These are phyloP conservation scores for Piper longum DNA, from an alignment of 164 flowering plant genomes.

Conservation along the genomic window DNA sequence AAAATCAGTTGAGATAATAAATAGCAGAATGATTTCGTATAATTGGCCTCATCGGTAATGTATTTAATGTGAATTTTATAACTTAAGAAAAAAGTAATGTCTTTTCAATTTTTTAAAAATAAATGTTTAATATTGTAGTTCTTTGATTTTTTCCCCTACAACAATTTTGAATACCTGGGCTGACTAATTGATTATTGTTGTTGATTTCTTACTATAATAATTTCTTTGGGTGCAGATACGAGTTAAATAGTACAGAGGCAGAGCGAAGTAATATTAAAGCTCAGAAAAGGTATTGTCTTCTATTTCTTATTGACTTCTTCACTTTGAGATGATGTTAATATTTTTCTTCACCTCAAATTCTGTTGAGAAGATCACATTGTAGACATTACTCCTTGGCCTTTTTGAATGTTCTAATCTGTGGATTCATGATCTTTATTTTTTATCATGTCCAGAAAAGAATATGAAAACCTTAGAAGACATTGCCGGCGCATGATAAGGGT, in stretches of 20 bases:
- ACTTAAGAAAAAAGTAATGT: too few species aligned
- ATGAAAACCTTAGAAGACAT: slow-evolving; percentile 33
- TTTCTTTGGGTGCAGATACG: slow-evolving; percentile 29
- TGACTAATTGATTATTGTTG: background rate
- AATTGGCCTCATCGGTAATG: too few species aligned
- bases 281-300: slow-evolving; percentile 28
- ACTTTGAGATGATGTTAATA: background rate
- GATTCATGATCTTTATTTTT: background rate
- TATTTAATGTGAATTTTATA: too few species aligned
- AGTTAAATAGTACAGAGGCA: slow-evolving; percentile 37
- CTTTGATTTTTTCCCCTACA: too few species aligned
- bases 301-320: background rate
- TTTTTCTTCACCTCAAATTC: background rate
- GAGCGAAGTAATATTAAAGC: slow-evolving; percentile 29
- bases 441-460: slow-evolving; percentile 32
- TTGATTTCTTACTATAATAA: background rate
- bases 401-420: background rate
- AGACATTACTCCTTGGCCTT: too few species aligned
- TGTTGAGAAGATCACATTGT: background rate
- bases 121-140: too few species aligned
- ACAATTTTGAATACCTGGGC: too few species aligned
- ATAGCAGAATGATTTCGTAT: too few species aligned
- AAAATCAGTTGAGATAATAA: too few species aligned
- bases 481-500: slow-evolving; percentile 21
- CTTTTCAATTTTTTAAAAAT: too few species aligned